Base-by-base conservation (phyloP, 2,329 filamentous ascomycete species). In the Exophiala sp. region DNA sequence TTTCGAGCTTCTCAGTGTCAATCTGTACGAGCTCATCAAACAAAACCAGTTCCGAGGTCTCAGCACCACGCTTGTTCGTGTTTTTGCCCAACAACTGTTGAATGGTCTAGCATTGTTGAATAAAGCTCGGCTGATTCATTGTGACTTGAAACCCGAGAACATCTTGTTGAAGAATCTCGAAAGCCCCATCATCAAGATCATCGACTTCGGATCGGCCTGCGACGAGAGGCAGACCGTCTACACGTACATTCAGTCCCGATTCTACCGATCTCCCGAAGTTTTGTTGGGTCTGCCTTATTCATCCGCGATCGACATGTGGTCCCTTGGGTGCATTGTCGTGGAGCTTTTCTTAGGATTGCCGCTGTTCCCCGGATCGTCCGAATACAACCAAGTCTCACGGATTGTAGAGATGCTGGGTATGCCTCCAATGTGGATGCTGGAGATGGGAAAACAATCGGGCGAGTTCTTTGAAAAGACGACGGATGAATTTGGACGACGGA, bases 231-330 rank as follows among this genome's bases (percentile, higher is more conserved):
- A 98, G 68, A 98, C 93, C 0, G 93, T 98, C 22, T 98, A 98
- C 68, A 98, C 93, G 4, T 98, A 98, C 67, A 98, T 98, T 54
- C 93, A 98, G 68, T 98, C 93, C 8, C 80, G 93, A 61, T 98
- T 98, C 70, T 98, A 98, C 70, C 83, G 93, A 57, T 98, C 93
- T 0, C 93, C 93, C 1, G 93, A 98, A 67, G 93, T 98, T 10
- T 71, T 98, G 30, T 75, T 98, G n/a, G 93, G 93, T 2, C 73
- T 98, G 41, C 93, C 93, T 53, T 98, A 98, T 68, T 97, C 93
- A 11, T 96, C 93, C 3, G 93, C 93, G 37, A 98, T 98, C 64
- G 93, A 98, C 65, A 98, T 98, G 91, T 98, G 93, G 93, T 98
- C 93, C 3, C 74, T 98, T 38, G 93, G 93, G 46, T 98, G 93